These are phyloP conservation scores for Sporisorium scitamineum DNA, from an alignment of 1,284 basidiomycete genomes.

Conservation along the genomic window DNA sequence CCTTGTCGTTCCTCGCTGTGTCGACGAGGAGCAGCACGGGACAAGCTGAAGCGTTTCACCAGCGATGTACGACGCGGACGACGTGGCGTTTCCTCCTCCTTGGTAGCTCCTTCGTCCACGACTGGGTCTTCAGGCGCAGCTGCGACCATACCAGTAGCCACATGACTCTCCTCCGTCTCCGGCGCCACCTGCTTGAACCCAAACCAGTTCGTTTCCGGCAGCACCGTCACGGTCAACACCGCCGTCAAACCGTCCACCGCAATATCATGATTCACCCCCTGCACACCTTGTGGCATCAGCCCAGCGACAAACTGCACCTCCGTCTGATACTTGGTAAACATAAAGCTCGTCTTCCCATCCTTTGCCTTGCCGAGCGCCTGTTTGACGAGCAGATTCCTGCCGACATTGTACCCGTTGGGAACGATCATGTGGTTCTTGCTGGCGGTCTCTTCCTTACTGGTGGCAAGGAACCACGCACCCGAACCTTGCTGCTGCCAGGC, in stretches of 20 bases:
- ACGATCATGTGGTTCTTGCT: slow-evolving; percentile 52
- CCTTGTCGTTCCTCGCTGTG: slow-evolving; percentile 11
- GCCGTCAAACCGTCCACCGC: slow-evolving; percentile 59
- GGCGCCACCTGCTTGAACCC: neutral
- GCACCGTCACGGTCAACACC: slow-evolving; percentile 50
- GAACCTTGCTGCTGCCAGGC: slow-evolving; percentile 73
- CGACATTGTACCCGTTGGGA: slow-evolving; percentile 61
- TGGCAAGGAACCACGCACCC: slow-evolving; percentile 85
- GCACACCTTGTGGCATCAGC: slow-evolving; percentile 73
- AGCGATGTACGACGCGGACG: slow-evolving; percentile 7
- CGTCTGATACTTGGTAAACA: slow-evolving; percentile 72
- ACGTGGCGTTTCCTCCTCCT: neutral
- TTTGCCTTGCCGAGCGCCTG: slow-evolving; percentile 29
- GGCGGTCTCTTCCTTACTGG: slow-evolving; percentile 51
- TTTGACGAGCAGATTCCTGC: slow-evolving; percentile 77
- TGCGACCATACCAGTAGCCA: neutral
- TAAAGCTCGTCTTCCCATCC: slow-evolving; percentile 51
- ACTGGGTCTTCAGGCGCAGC: neutral
- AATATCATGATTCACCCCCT: slow-evolving; percentile 73
- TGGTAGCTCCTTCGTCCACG: neutral
- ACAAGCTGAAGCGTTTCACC: slow-evolving; percentile 15
- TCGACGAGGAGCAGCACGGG: slow-evolving; percentile 4
- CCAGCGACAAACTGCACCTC: slow-evolving; percentile 72
- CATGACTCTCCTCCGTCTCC: neutral
- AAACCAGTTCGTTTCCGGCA: slow-evolving; percentile 14